phyloP scores from a whole-genome alignment of 2,329 filamentous ascomycete species.

The Cercospora sesami region DNA sequence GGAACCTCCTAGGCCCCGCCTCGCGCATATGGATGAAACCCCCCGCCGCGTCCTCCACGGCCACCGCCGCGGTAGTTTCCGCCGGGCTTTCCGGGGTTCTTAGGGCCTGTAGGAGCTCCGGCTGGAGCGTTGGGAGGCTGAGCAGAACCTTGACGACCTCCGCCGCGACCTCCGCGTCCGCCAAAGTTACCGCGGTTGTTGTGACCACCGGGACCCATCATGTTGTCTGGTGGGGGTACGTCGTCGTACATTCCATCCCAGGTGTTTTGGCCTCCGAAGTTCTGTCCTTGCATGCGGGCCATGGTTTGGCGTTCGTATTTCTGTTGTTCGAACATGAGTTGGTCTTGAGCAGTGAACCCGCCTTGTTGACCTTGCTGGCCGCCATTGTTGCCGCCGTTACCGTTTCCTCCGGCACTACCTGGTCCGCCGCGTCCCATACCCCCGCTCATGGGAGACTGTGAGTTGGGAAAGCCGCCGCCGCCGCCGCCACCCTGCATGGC shows the following conservation, averaged over 20 bases:
- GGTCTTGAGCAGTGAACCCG: constrained; percentile 68
- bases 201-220: constrained; percentile 25
- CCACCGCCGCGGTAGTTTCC: constrained; percentile 93
- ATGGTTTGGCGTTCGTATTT: constrained; percentile 72
- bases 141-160: constrained; percentile 35
- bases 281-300: constrained; percentile 52
- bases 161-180: constrained; percentile 45
- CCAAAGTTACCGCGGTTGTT: constrained; percentile 46
- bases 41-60: constrained; percentile 64
- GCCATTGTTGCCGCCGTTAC: constrained; percentile 6
- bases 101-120: constrained; percentile 89
- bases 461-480: constrained; percentile 42
- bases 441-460: constrained; percentile 30
- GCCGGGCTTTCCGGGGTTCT: constrained; percentile 88
- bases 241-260: constrained; percentile 99
- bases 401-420: neutral
- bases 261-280: constrained; percentile 54
- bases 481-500: constrained; percentile 41
- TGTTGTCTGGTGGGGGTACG: constrained; percentile 76
- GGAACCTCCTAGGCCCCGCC: constrained; percentile 28
- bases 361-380: constrained; percentile 29
- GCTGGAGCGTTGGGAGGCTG: constrained; percentile 59
- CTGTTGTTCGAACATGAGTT: constrained; percentile 73
- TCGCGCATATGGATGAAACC: constrained; percentile 75
- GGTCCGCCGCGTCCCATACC: constrained; percentile 43